A percentile compares a stretch with the other conserved stretches of the same genome.
These are phyloP conservation scores for Beauveria sp. DNA, from an alignment of 2,329 filamentous ascomycete species.

Conservation along the genomic window DNA sequence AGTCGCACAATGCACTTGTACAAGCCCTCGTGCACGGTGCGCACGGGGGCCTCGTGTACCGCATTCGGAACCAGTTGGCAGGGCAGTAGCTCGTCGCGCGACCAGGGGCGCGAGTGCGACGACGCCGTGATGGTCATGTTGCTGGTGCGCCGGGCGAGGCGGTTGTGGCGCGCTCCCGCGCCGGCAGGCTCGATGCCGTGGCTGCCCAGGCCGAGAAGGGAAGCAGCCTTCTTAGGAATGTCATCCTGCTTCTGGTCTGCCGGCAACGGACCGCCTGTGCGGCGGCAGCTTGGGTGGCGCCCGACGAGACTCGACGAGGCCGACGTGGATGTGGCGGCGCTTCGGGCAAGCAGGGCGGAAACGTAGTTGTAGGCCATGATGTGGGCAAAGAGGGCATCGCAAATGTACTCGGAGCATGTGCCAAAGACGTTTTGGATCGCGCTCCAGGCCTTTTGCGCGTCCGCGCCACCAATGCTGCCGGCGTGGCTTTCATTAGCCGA, in stretches of 20 bases:
- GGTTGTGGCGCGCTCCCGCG: slow-evolving; percentile 14
- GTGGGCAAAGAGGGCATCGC: slow-evolving; percentile 52
- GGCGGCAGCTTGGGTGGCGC: slow-evolving; percentile 7
- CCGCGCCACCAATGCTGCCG: slow-evolving; percentile 6
- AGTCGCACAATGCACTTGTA: slow-evolving; percentile 43
- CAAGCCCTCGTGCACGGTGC: slow-evolving; percentile 42
- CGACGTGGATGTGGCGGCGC: slow-evolving; percentile 9
- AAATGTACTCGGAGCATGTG: slow-evolving; percentile 44
- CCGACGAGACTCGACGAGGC: slow-evolving; percentile 7
- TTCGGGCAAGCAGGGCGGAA: slow-evolving; percentile 21
- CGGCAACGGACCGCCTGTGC: slow-evolving; percentile 12
- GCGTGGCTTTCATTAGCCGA: slow-evolving; percentile 7
- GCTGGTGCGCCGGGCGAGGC: slow-evolving; percentile 20
- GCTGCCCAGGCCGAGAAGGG: slow-evolving; percentile 38
- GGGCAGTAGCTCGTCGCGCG: slow-evolving; percentile 20
- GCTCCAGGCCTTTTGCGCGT: slow-evolving; percentile 30
- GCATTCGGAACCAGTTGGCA: slow-evolving; percentile 15
- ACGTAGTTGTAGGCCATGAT: slow-evolving; percentile 54
- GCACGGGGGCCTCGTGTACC: slow-evolving; percentile 28
- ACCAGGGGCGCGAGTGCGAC: slow-evolving; percentile 15
- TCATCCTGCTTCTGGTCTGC: slow-evolving; percentile 20
- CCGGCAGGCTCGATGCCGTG: neutral
- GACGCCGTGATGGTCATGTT: slow-evolving; percentile 15
- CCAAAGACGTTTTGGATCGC: slow-evolving; percentile 46
- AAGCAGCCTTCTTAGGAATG: slow-evolving; percentile 46